phyloP scores from a whole-genome alignment of 164 flowering plant genomes.

The Malania oleifera region DNA sequence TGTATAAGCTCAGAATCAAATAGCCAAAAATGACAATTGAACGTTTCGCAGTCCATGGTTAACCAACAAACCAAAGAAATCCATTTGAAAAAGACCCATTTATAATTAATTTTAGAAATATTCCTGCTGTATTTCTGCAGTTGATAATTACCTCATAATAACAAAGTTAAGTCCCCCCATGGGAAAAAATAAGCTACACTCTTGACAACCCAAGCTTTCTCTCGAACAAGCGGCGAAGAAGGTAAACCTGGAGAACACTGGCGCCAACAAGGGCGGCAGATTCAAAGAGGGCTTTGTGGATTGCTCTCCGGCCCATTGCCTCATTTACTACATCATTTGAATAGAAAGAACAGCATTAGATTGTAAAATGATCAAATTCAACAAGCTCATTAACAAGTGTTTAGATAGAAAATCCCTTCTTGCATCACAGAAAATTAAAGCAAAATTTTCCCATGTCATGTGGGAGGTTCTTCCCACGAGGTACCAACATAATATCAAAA shows the following conservation, averaged over 20 bases:
- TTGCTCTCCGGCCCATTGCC: conserved; percentile 3
- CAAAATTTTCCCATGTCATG: too few species aligned
- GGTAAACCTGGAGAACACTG: conserved; percentile 8
- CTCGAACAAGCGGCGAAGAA: conserved; percentile 4
- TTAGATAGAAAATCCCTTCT: background rate
- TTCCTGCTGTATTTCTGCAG: background rate
- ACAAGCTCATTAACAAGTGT: background rate
- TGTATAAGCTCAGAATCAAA: too few species aligned
- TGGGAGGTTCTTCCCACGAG: too few species aligned
- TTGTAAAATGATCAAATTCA: background rate
- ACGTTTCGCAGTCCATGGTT: too few species aligned
- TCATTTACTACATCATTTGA: background rate
- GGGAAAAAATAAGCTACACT: conserved; percentile 3
- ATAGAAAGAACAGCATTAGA: background rate
- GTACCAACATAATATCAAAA: too few species aligned
- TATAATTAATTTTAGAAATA: background rate
- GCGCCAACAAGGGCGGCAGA: background rate
- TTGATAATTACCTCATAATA: background rate
- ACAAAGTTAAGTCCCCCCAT: too few species aligned
- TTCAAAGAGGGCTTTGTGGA: conserved; percentile 2
- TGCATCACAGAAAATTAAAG: background rate
- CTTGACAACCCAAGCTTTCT: conserved; percentile 4
- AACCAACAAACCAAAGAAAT: too few species aligned
- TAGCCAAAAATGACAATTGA: too few species aligned
- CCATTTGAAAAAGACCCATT: background rate